Evolutionary conservation across 352 stramenopile species (phyloP).

Genomic region (Phytophthora cryptogea): DNA sequence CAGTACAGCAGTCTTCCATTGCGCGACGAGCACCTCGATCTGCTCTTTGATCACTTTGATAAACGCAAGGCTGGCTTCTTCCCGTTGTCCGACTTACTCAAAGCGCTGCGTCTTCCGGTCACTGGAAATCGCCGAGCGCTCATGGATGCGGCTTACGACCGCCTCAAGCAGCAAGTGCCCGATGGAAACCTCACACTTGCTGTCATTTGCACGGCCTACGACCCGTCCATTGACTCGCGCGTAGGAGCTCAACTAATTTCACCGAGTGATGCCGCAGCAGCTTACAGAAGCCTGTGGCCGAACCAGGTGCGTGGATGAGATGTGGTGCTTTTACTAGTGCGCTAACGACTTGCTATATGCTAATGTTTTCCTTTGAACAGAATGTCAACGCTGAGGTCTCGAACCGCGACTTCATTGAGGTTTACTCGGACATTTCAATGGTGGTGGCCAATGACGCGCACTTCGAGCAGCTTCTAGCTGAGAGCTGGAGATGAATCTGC

Average conservation of each 20-base stretch:
- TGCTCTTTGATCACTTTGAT: constrained; percentile 75
- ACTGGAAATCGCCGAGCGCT: constrained; percentile 34
- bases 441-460: constrained; percentile 62
- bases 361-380: constrained; percentile 8
- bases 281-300: constrained; percentile 57
- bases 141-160: constrained; percentile 53
- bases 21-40: constrained; percentile 75
- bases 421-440: constrained; percentile 74
- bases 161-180: constrained; percentile 30
- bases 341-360: not conserved
- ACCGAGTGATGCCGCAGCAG: constrained; percentile 33
- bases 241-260: constrained; percentile 47
- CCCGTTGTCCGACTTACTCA: constrained; percentile 47
- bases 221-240: constrained; percentile 64
- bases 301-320: constrained; percentile 21
- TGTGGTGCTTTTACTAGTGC: not conserved
- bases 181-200: constrained; percentile 54
- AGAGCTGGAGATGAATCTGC: constrained; percentile 80
- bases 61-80: constrained; percentile 71
- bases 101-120: constrained; percentile 45
- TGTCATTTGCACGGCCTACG: constrained; percentile 49
- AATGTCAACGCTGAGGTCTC: constrained; percentile 44
- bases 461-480: constrained; percentile 67
- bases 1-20: constrained; percentile 50
- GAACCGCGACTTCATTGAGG: constrained; percentile 61